phyloP scores from a whole-genome alignment of 176 grass and related monocot species.

The Metroxylon sagu region DNA sequence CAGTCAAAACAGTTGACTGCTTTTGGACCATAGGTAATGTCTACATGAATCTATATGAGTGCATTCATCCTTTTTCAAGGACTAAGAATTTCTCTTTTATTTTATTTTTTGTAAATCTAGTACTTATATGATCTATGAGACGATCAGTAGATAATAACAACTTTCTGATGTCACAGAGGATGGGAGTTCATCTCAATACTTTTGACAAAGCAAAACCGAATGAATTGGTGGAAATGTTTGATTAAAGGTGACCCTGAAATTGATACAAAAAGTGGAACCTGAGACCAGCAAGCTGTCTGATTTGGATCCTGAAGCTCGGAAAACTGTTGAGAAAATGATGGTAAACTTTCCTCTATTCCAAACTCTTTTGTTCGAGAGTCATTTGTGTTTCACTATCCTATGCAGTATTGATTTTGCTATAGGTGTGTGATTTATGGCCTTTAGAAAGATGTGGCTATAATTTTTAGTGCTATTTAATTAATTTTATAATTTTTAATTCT shows the following conservation, averaged over 20 bases:
- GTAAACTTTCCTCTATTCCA: slow-evolving; percentile 23
- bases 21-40: slow-evolving; percentile 89
- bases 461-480: too few relatives aligned
- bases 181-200: slow-evolving; percentile 58
- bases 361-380: too few relatives aligned
- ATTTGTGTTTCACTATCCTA: too few relatives aligned
- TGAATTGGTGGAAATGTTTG: slow-evolving; percentile 92
- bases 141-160: too few relatives aligned
- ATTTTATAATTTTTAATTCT: too few relatives aligned
- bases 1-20: slow-evolving; percentile 80
- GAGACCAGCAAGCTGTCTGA: slow-evolving; percentile 81
- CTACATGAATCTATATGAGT: too few relatives aligned
- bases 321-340: slow-evolving; percentile 99
- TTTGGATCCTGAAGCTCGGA: slow-evolving; percentile 87
- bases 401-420: too few relatives aligned
- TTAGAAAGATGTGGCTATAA: too few relatives aligned
- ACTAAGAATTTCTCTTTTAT: too few relatives aligned
- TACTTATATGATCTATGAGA: neutral
- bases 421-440: too few relatives aligned
- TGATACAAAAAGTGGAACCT: slow-evolving; percentile 65
- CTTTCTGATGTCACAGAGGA: slow-evolving; percentile 38
- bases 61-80: too few relatives aligned
- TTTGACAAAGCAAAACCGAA: slow-evolving; percentile 85
- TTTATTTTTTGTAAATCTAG: too few relatives aligned
- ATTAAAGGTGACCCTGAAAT: slow-evolving; percentile 90